phyloP scores from a whole-genome alignment of 2,329 filamentous ascomycete genomes.

The Aspergillus japonicus region DNA sequence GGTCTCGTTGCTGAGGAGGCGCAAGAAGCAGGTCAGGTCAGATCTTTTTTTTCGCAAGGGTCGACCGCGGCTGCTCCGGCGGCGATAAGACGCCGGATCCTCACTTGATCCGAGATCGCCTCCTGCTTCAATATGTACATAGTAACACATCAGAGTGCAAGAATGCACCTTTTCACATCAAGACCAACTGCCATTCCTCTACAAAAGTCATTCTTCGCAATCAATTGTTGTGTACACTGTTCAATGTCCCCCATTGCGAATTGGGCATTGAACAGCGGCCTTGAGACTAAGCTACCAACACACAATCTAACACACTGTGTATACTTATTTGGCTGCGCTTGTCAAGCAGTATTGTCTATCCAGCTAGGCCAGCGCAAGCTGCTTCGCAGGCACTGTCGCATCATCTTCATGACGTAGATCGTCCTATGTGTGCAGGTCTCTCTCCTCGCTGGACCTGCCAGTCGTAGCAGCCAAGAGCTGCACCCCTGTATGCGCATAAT shows the following conservation, averaged over 20 bases:
- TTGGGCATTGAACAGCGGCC: neutral
- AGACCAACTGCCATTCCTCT: neutral
- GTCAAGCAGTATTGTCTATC: neutral
- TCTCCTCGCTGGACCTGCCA: neutral
- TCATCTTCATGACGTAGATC: neutral
- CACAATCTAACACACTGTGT: neutral
- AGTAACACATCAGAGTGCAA: neutral
- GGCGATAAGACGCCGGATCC: slow-evolving; percentile 26
- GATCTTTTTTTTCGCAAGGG: slow-evolving; percentile 18
- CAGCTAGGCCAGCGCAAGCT: neutral
- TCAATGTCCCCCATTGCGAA: too few species aligned
- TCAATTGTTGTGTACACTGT: too few species aligned
- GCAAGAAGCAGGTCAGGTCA: slow-evolving; percentile 11
- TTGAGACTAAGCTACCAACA: neutral
- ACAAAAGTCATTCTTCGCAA: too few species aligned
- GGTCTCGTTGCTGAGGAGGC: neutral
- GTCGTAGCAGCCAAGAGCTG: neutral
- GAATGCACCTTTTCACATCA: neutral
- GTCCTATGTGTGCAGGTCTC: neutral
- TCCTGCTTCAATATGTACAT: neutral
- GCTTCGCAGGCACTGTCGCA: neutral
- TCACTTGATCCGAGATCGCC: slow-evolving; percentile 23
- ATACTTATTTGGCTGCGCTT: neutral
- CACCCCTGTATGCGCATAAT: too few species aligned
- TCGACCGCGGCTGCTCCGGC: slow-evolving; percentile 16